These are phyloP conservation scores for Discostella stelligeroides DNA, from an alignment of 108 stramenopile genomes.

Conservation along the genomic window DNA sequence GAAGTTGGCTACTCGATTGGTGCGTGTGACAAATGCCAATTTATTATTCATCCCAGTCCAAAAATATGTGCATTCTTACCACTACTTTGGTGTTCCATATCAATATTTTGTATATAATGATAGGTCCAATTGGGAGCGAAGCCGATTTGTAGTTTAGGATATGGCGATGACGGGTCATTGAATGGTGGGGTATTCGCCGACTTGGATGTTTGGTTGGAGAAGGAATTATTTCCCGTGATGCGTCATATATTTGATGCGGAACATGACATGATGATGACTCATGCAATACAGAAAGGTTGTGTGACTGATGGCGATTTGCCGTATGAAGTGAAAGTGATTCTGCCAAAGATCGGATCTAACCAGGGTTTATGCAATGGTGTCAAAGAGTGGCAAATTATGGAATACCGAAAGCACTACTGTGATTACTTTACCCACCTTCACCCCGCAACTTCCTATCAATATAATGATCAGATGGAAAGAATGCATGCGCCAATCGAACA, in stretches of 20 bases:
- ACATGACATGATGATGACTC: background rate
- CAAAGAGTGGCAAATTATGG: constrained; percentile 54
- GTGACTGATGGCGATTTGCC: background rate
- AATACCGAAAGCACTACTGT: constrained; percentile 48
- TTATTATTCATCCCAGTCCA: too few species aligned
- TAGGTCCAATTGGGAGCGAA: constrained; percentile 73
- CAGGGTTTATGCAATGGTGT: background rate
- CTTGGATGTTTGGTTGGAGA: constrained; percentile 78
- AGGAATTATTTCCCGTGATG: constrained; percentile 39
- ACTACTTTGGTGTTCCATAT: too few species aligned
- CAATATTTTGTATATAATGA: too few species aligned
- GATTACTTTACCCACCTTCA: constrained; percentile 60
- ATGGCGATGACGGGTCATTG: constrained; percentile 84
- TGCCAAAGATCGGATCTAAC: background rate
- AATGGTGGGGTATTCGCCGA: constrained; percentile 83
- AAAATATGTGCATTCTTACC: too few species aligned
- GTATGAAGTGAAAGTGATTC: constrained; percentile 9
- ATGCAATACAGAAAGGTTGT: background rate
- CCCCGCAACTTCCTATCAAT: constrained; percentile 72
- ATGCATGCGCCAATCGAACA: too few species aligned
- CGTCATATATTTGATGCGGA: background rate
- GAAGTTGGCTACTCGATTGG: constrained; percentile 78
- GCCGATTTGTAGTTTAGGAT: constrained; percentile 67
- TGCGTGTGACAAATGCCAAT: too few species aligned
- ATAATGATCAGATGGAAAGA: constrained; percentile 28